phyloP scores from a whole-genome alignment of 139 green algal species.

The Chlorella sp. region DNA sequence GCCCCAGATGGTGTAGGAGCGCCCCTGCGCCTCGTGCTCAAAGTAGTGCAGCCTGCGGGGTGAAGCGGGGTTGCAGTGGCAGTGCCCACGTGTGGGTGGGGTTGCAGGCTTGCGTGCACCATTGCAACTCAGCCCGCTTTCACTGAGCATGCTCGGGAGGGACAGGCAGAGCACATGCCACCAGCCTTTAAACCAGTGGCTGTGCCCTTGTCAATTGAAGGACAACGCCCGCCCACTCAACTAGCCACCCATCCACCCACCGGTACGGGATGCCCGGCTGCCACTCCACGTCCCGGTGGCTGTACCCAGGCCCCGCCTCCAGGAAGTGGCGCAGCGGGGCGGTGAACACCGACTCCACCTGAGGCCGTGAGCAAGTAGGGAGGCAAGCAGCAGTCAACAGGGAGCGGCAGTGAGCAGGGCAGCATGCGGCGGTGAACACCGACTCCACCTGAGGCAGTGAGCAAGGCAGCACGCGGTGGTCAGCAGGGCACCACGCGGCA shows the following conservation, averaged over 20 bases:
- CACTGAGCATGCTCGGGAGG: too few relatives aligned
- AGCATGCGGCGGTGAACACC: constrained; percentile 69
- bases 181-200: too few relatives aligned
- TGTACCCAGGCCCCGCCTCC: constrained; percentile 30
- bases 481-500: not conserved
- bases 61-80: too few relatives aligned
- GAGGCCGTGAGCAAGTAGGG: not conserved
- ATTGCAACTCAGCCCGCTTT: too few relatives aligned
- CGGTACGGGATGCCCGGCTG: constrained; percentile 43
- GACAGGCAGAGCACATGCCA: too few relatives aligned
- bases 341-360: constrained; percentile 70
- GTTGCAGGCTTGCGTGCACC: too few relatives aligned
- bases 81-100: too few relatives aligned
- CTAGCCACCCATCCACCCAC: not conserved
- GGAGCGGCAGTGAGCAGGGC: too few relatives aligned
- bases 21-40: constrained; percentile 7
- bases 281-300: constrained; percentile 52
- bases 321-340: constrained; percentile 60
- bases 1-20: constrained; percentile 64
- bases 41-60: constrained; percentile 45
- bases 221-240: too few relatives aligned
- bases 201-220: too few relatives aligned
- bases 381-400: not conserved
- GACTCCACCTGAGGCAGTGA: constrained; percentile 53
- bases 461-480: too few relatives aligned